Evolutionary conservation across 257 asterid genomes (phyloP), one percentile per base, ranked within the genome.

Genomic region (Penstemon newberryi): DNA sequence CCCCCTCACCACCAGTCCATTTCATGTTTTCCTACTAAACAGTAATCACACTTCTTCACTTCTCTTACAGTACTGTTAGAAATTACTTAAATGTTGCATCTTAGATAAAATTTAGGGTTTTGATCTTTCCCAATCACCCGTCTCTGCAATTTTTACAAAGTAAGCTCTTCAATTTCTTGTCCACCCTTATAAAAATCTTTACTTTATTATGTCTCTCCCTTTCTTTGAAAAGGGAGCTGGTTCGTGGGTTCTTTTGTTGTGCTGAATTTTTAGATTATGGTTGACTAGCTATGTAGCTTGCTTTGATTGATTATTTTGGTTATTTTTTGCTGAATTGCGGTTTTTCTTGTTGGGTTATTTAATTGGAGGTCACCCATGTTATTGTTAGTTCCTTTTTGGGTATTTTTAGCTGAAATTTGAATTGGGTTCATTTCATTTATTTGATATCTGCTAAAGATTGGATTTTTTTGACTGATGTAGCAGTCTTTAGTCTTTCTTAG

Each of bases 81-180:
- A 25, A 25, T 25, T 25, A 1, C 1, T 25, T 25, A 25, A 25
- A 25, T 25, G 33, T 25, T 25, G 33, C 33, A 25, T 25, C 33
- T 25, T 25, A 25, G 33, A 25, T 25, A 25, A 25, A 25, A 77
- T 77, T 80, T 74, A 76, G 85, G 87, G 84, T 76, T 82, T 75
- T 74, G 77, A 73, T 75, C 57, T 72, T 51, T 44, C 56, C 33
- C 33, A 25, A 25, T 25, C 33, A 25, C 33, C 59, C 74, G 63
- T 45, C 52, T 75, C 60, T 52, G 6, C 56, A 55, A 33, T 58
- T 44, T 11, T 41, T 59, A 3, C 58, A 43, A 12, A 36, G 72
- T 61, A 62, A 74, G 77, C 67, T 65, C 47, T 36, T 52, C 36
- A 3, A 49, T 66, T 65, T 25, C 18, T 12, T 46, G 33, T 58